Base-by-base conservation (phyloP, 2,329 filamentous ascomycete species). In the Fusarium albosuccineum region DNA sequence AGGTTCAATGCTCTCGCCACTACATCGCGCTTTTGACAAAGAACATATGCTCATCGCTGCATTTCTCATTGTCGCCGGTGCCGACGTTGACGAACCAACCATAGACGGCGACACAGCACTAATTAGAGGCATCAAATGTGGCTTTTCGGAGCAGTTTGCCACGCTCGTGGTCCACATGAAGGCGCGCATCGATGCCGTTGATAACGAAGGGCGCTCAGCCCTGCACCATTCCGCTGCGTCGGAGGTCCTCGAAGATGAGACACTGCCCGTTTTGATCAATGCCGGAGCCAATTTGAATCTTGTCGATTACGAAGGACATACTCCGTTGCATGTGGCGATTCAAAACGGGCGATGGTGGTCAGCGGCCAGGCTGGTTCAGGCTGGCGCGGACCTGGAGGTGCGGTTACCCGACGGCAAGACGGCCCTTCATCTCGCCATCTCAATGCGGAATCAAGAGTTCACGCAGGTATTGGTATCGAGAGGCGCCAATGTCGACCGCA, bases 81-180 rank as follows among this genome's bases (percentile, higher is more conserved):
- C 72, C 7, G 69, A 74, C 40, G 70, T 74, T 22, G 70, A 74
- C 44, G 72, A 74, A 45, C 72, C 72, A 11, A 74, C 72, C 5
- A 70, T 57, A 13, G 70, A 74, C 16, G 72, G 72, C 5, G 64
- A 74, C 39, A 74, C 72, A 9, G 67, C 72, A 6, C 49, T 74
- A 6, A 74, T 74, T 57, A 70, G 72, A 59, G 70, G 72, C 9
- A 74, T 74, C 57, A 73, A 70, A 37, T 73, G 72, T 39, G 60
- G 71, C 3, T 74, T 74, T 58, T 74, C 72, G 13, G 72, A 74
- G 39, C 72, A 74, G 26, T 74, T 74, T 58, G 72, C 72, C 13
- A 72, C 59, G 5, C 70, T 74, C 6, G 61, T 72, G 10, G 27
- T 74, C 9, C 69, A 74, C 30, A 62, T 73, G 48, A 66, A 61